Evolutionary conservation across 306 rosid species (phyloP), one percentile per base, ranked within the genome.

Genomic region (Boehmeria nivea): DNA sequence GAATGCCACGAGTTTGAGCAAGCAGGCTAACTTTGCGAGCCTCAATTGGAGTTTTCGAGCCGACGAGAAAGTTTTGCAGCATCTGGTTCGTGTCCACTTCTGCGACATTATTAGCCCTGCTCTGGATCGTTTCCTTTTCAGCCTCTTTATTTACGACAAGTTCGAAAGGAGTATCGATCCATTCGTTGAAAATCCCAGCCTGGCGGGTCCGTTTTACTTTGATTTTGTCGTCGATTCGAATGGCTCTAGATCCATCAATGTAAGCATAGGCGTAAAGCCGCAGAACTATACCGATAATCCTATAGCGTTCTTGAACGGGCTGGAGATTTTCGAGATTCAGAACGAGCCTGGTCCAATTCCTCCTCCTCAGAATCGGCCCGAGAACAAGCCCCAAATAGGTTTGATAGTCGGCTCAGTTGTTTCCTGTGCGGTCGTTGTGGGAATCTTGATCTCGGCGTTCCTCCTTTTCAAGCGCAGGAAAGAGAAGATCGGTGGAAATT

Each of bases 301-400:
- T 2, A 37, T 16, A 50, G 76, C 77, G 3, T 79, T 19, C 62
- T 34, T 83, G 18, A 83, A 83, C 38, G 86, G 86, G 52, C 26
- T 76, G 3, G 79, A 83, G 63, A 66, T 71, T 17, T 61, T 73
- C 63, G 67, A 71, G 64, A 64, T 57, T 8, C 15, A 59, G 59
- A 51, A 43, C 9, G 57, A 25, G 19, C 24, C 22, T 2, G 65
- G 36, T 17, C 8, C 43, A 6, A 39, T 61, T 31, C 46, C 21
- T 34, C 10, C 2, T 3, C 15, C 14, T 27, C n/a, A n/a, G 15
- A 12, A 12, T 18, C 6, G 5, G 47, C 31, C 8, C 20, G 18
- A 6, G 48, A 57, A 15, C 31, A 38, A 37, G 14, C 1, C 25
- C 0, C 3, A 4, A n/a, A 40, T 14, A 1, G 15, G 8, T 57